Percentiles rank a stretch among this genome's conserved stretches.
Conservation (phyloP, 2,329 filamentous ascomycete genomes). For the Coniosporium tulheliwenetii region DNA sequence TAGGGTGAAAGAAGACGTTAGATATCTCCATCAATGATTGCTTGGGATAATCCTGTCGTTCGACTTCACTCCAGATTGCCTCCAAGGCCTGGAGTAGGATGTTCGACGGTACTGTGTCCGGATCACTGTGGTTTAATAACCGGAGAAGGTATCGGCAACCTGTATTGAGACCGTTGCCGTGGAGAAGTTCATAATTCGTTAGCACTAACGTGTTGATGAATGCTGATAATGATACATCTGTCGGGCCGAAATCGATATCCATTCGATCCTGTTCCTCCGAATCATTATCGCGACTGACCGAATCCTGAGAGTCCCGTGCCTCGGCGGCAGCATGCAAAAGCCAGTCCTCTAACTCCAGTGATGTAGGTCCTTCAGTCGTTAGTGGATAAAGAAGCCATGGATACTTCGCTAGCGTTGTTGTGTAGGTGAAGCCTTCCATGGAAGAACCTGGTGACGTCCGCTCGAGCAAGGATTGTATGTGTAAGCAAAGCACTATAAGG, state of each 20-base stretch:
- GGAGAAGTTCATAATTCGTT: conserved; percentile 15
- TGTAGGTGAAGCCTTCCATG: too few relatives aligned
- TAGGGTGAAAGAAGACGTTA: conserved; percentile 19
- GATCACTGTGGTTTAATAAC: conserved; percentile 8
- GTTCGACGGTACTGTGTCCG: not conserved
- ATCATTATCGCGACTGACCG: too few relatives aligned
- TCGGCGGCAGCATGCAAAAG: too few relatives aligned
- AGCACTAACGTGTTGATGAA: conserved; percentile 12
- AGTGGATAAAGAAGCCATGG: too few relatives aligned
- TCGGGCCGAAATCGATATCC: too few relatives aligned
- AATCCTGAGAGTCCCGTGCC: too few relatives aligned
- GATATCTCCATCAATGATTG: conserved; percentile 21
- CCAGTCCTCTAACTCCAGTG: not conserved
- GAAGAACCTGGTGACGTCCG: too few relatives aligned
- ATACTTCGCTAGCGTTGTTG: too few relatives aligned
- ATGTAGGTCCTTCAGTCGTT: not conserved
- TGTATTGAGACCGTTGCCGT: conserved; percentile 12
- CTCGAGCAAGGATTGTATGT: not conserved
- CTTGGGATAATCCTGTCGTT: conserved; percentile 30
- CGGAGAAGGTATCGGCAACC: conserved; percentile 11
- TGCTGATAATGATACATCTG: conserved; percentile 6
- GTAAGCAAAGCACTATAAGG: conserved; percentile 4
- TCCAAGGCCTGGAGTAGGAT: conserved; percentile 8
- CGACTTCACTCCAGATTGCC: conserved; percentile 30
- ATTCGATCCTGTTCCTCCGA: too few relatives aligned